phyloP scores from a whole-genome alignment of 108 stramenopile genomes.

The Cyclotella choctawhatcheeana region DNA sequence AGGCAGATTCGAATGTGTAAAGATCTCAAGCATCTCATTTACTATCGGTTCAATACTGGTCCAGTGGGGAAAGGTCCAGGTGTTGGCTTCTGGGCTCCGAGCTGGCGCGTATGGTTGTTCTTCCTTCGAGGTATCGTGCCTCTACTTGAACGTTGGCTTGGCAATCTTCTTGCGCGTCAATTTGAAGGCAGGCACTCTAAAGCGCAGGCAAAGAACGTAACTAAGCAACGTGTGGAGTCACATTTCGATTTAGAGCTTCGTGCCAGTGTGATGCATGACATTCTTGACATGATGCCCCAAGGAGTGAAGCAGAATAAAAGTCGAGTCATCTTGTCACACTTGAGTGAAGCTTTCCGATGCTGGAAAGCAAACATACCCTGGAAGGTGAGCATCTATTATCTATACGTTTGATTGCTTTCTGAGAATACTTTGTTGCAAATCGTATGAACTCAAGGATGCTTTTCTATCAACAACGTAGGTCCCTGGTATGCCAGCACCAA shows the following conservation, averaged over 20 bases:
- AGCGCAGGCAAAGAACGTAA: conserved; percentile 97
- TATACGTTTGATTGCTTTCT: neutral
- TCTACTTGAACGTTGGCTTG: conserved; percentile 97
- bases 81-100: conserved; percentile 99
- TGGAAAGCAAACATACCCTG: conserved; percentile 99
- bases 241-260: conserved; percentile 99
- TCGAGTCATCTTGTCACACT: conserved; percentile 95
- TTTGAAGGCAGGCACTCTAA: conserved; percentile 98
- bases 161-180: conserved; percentile 98
- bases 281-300: conserved; percentile 99
- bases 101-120: conserved; percentile 99
- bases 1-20: conserved; percentile 98
- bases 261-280: conserved; percentile 99
- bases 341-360: conserved; percentile 98
- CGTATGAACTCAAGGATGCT: neutral
- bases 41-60: conserved; percentile 99
- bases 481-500: conserved; percentile 98
- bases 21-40: conserved; percentile 99
- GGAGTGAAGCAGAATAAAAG: conserved; percentile 99
- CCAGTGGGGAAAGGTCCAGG: conserved; percentile 99
- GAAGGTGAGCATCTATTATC: conserved; percentile 56
- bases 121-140: conserved; percentile 98
- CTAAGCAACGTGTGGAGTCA: conserved; percentile 99
- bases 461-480: conserved; percentile 45
- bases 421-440: neutral